Evolutionary conservation across 129 eudicot species (phyloP), one percentile per base, ranked within the genome.

Genomic region (Chrysanthemum makinoi): DNA sequence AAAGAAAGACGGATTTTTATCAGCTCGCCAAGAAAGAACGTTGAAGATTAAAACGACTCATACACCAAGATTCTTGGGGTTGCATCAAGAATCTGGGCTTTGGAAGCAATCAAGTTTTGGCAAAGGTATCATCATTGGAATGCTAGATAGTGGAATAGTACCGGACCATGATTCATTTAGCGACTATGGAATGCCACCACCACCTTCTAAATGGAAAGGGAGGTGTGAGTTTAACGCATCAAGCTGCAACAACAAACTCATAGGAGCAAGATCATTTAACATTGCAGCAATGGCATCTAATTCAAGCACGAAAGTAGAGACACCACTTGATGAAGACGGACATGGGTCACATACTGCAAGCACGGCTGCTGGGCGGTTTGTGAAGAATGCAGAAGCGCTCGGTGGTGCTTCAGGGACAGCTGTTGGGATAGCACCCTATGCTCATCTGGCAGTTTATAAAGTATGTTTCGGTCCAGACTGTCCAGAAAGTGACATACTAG

Each of bases 121-220:
- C 16, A 83, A 66, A 22, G 83, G 86, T 2, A 56, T 48, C 6
- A 78, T 82, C 35, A 75, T 82, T 16, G 83, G 86, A 17, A 71
- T 82, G 14, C 6, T 82, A 8, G 86, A 83, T 64, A 46, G 75
- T 10, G 79, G 83, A 16, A 66, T 75, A 2, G 10, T 56, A 12
- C 82, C 82, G 0, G 55, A 19, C 53, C 77, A 78, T 56, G 73
- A 53, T 44, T 72, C 82, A 1, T 78, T 78, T 46, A 72, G 24
- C 10, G 77, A 65, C 61, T 11, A 63, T 22, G 82, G 73, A 5
- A 69, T 74, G 66, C 83, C 83, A 4, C 77, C 83, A 24, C 86
- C 86, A 5, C 82, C 82, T 6, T 64, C 80, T 58, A 77, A 73
- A 47, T 82, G 82, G 82, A 82, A 77, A 66, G 86, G 86, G 20